Percentiles rank a stretch among this genome's conserved stretches.
Evolutionary conservation across 2,329 filamentous ascomycete genomes (phyloP).

Genomic region (Pyrenochaeta sp.): DNA sequence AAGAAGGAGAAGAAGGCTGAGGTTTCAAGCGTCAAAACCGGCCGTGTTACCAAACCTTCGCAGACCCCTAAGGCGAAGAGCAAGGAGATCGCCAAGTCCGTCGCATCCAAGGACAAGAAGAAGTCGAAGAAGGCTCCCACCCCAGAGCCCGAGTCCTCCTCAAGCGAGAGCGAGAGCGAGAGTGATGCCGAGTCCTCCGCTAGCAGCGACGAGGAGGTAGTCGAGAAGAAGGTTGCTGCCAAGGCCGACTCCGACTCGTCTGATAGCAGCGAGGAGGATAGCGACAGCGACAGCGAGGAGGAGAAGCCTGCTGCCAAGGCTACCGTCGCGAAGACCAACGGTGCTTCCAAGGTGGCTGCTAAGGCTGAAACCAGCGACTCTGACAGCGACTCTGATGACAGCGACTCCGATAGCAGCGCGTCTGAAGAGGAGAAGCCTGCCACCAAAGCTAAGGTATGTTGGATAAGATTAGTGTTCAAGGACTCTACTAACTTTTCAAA

Average conservation of each 20-base stretch:
- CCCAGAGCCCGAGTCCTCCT: constrained; percentile 54
- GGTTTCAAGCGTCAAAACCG: constrained; percentile 69
- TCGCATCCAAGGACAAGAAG: constrained; percentile 56
- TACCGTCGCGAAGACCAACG: constrained; percentile 44
- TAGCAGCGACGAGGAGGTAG: constrained; percentile 42
- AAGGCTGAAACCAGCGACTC: constrained; percentile 49
- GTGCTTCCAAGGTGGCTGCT: constrained; percentile 38
- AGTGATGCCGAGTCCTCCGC: constrained; percentile 40
- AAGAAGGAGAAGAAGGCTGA: constrained; percentile 68
- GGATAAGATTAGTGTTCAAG: neutral
- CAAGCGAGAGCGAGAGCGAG: constrained; percentile 45
- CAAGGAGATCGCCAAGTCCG: constrained; percentile 69
- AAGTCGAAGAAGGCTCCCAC: constrained; percentile 59
- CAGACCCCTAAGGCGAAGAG: constrained; percentile 71
- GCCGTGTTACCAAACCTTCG: constrained; percentile 71
- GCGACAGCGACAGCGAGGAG: constrained; percentile 37
- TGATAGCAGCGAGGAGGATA: constrained; percentile 33
- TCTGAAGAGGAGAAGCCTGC: constrained; percentile 39
- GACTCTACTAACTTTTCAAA: constrained; percentile 25
- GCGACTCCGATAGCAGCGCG: constrained; percentile 33
- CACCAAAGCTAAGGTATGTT: constrained; percentile 44
- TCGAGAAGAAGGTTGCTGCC: constrained; percentile 42
- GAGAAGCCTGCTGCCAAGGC: constrained; percentile 37
- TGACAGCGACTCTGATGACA: constrained; percentile 39
- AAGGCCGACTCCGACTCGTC: constrained; percentile 35